Evolutionary conservation across 805 yeast species (phyloP), one percentile per base, ranked within the genome.

Genomic region (Hermanozyma aechmeae): DNA sequence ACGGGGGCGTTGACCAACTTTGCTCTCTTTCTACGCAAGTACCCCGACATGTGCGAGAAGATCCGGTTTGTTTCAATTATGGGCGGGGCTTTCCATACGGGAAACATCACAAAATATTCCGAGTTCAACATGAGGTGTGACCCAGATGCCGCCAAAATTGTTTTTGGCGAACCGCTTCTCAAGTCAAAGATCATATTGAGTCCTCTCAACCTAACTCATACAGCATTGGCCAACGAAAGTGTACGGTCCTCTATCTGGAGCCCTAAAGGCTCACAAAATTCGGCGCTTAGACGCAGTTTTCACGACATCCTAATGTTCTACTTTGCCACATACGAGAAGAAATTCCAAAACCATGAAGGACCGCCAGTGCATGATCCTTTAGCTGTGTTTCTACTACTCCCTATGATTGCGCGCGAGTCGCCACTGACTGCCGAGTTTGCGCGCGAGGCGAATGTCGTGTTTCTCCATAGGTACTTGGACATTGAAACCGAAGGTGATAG

Each of bases 301-400:
- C 38, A 38, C 24, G 38, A 40, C 13, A 49, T 55, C 21, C 30
- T 53, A 19, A 39, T 32, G 31, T 50, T 46, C 31, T 56, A 40
- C 31, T 34, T 33, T 11, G 25, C 35, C 12, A 29, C 36, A 16
- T 51, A 48, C 26, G 27, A 31, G 15, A 24, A 26, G 2, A 30
- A 29, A n/a, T 32, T 34, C 18, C 45, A 43, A 8, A 37, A 38
- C 45, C 48, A 35, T 37, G 15, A 35, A 47, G 89, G 92, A 0
- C 86, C 92, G 4, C 84, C 86, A 1, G 64, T 82, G 1, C 94
- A 84, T 51, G 95, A 83, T 50, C 89, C 92, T 1, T 57, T 81
- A 29, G 81, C 93, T 1, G 58, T 80, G 8, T 71, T 69, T 29
- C 74, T 73, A 0, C 43, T 82, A 21, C 50, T 82, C 29, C 70